Base-by-base conservation (phyloP, 148 eudicot species). In the Salicornia ramosissima region DNA sequence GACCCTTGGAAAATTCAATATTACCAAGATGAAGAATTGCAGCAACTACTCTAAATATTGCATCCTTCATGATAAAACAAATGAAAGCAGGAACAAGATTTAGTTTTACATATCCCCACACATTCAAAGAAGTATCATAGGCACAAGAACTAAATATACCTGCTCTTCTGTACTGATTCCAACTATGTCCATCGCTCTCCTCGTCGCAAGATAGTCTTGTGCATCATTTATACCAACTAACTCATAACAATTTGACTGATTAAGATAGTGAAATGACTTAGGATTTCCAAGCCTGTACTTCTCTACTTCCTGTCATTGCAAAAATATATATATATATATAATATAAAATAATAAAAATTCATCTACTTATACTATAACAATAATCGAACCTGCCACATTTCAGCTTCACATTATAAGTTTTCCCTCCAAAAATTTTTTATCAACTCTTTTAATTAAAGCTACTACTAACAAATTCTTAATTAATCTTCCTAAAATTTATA, bases 151-250 rank as follows among this genome's bases (percentile, higher is more conserved):
- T 50, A 21, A 62, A 40, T 62, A 42, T 77, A 88, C 97, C 90
- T 91, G 95, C 64, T 91, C 92, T 61, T 71, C 79, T 71, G 84
- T 79, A 77, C 86, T 91, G 68, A 91, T 88, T 25, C 97, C 97
- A 58, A 91, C 97, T 61, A 91, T 74, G 84, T 81, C 92, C 97
- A 91, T 91, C 68, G 95, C 97, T 79, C 92, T 84, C 80, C 97
- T 85, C 55, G 95, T 91, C 46, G 86, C 90, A 78, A 91, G 89
- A 79, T 85, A 91, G 33, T 88, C 97, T 45, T 91, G 77, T 52
- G 88, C 84, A 70, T 91, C 95, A 79, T 77, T 91, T 57, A 91
- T 78, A 72, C 88, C 92, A 66, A 73, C 87, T 64, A 91, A 83
- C 81, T 87, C 87, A 73, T 72, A 80, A 71, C 95, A 87, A 64